phyloP scores from a whole-genome alignment of 83 land plant genomes.

The Picea abies region DNA sequence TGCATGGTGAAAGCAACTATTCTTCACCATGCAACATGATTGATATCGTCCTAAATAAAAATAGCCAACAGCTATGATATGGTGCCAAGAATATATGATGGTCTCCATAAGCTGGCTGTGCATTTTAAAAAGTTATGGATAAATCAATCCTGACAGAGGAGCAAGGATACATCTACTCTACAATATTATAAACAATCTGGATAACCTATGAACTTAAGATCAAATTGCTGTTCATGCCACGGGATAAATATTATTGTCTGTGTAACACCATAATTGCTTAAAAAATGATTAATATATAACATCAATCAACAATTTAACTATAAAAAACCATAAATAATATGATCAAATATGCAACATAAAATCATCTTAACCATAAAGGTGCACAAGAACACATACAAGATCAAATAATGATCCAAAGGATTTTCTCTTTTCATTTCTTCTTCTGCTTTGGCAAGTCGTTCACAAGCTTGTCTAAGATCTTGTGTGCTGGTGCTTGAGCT shows the following conservation, averaged over 20 bases:
- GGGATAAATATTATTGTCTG: not conserved
- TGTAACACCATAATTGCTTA: not conserved
- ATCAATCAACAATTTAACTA: not conserved
- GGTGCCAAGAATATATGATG: not conserved
- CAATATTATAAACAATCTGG: not conserved
- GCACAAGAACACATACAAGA: conserved; percentile 54
- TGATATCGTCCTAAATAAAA: not conserved
- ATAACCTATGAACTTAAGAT: not conserved
- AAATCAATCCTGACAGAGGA: too few relatives aligned
- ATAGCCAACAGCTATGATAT: not conserved
- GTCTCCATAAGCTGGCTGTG: not conserved
- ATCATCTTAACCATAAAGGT: not conserved
- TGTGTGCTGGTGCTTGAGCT: conserved; percentile 23
- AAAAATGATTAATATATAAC: not conserved
- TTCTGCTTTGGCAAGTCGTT: conserved; percentile 63
- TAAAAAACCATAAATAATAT: not conserved
- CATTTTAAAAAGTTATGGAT: not conserved
- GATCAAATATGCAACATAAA: conserved; percentile 3
- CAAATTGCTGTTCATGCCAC: not conserved
- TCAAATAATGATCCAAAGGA: conserved; percentile 76
- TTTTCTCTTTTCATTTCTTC: conserved; percentile 73
- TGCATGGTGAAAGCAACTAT: not conserved
- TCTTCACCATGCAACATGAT: not conserved
- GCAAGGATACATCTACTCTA: not conserved
- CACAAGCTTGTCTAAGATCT: conserved; percentile 69